Conservation (phyloP, 352 stramenopile species). For the Blastocystis hominis region DNA sequence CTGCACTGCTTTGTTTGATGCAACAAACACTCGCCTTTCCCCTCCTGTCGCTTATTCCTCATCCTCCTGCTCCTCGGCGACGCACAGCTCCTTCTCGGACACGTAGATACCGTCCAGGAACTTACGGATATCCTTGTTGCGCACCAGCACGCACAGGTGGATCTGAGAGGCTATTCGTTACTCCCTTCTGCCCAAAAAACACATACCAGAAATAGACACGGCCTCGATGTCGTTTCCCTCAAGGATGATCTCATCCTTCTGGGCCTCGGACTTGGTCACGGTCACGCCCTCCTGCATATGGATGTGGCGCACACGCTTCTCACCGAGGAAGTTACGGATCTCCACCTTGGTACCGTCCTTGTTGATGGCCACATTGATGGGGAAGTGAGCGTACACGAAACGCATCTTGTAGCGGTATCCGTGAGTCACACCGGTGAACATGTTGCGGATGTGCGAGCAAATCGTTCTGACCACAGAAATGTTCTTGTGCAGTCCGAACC, state of each 20-base stretch:
- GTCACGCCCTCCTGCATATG: no score
- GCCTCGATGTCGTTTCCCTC: conserved; percentile 90
- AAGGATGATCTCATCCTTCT: conserved; percentile 99
- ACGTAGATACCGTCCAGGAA: conserved; percentile 99
- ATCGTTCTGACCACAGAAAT: conserved; percentile 91
- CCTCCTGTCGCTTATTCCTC: background rate
- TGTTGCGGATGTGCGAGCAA: conserved; percentile 97
- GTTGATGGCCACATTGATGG: conserved; percentile 92
- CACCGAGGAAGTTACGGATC: conserved; percentile 98
- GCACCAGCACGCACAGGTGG: no score
- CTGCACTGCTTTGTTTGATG: background rate
- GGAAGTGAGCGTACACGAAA: conserved; percentile 99
- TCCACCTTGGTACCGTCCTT: conserved; percentile 81
- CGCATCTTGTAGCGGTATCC: conserved; percentile 99
- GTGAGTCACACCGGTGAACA: conserved; percentile 93
- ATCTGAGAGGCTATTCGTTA: background rate
- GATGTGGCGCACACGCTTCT: conserved; percentile 95
- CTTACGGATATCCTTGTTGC: no score
- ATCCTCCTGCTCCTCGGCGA: conserved; percentile 24
- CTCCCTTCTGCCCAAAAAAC: background rate
- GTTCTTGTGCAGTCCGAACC: conserved; percentile 96
- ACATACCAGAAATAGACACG: conserved; percentile 70
- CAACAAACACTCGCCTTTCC: conserved; percentile 21
- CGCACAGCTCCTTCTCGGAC: conserved; percentile 71
- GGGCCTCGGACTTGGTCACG: conserved; percentile 80